A percentile compares a stretch with the other conserved stretches of the same genome.
Evolutionary conservation across 805 yeast genomes (phyloP).

Genomic region (Yarrowia porcina): DNA sequence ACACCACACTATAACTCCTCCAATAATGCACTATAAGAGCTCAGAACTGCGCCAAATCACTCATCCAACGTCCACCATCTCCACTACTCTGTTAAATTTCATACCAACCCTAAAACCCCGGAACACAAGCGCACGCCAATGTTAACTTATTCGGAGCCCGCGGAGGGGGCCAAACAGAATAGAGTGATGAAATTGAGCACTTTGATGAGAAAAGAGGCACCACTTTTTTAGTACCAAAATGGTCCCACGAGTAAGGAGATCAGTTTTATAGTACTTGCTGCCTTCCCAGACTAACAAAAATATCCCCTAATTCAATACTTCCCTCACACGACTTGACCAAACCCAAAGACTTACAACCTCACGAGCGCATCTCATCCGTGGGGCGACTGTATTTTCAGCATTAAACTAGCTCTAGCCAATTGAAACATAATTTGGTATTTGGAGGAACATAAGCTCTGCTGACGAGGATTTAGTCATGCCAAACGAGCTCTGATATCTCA

Average conservation of each 20-base stretch:
- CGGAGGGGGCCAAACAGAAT: too few species aligned
- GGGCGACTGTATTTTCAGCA: neutral
- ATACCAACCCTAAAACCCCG: neutral
- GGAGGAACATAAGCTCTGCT: neutral
- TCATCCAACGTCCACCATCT: neutral
- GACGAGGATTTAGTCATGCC: neutral
- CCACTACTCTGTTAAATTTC: neutral
- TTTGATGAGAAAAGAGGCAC: too few species aligned
- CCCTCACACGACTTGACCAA: neutral
- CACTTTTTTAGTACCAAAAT: neutral
- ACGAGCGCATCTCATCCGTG: neutral
- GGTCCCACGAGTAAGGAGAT: neutral
- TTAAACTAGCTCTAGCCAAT: conserved; percentile 3
- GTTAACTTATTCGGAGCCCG: neutral
- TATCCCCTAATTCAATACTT: too few species aligned
- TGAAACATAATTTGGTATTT: neutral
- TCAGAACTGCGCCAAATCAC: too few species aligned
- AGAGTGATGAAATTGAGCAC: too few species aligned
- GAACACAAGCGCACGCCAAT: neutral
- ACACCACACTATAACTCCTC: too few species aligned
- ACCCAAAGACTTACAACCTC: neutral
- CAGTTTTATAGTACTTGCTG: neutral
- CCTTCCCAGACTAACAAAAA: neutral
- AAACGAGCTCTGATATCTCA: too few species aligned
- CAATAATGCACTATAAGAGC: too few species aligned